Base-by-base conservation (phyloP, 2,329 filamentous ascomycete genomes). In the Pseudogymnoascus sp. region DNA sequence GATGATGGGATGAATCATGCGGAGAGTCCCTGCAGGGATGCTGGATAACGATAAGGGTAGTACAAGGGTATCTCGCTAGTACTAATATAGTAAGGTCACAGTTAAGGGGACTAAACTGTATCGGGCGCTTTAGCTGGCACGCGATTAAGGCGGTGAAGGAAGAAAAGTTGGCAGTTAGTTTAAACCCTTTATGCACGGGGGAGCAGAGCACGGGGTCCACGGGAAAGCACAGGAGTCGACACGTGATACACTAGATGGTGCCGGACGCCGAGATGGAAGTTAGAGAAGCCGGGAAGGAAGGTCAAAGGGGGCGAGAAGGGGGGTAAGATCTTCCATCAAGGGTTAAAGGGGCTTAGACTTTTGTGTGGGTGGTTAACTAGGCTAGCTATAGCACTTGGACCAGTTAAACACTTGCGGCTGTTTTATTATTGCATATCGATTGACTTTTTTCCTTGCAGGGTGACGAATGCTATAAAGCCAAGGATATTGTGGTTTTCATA, bases 1-100 rank as follows among this genome's bases (percentile, higher is more conserved):
- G 45, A 29, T 51, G 45, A 51, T 51, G 45, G 45, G 45, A 51
- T 51, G 45, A 51, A 51, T 51, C 45, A 51, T 51, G 45, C 45
- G 45, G 45, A 51, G 45, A 51, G 45, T 29, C 45, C 45, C 45
- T 51, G 45, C 45, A 51, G 45, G 45, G 45, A 29, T 29, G 10
- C 26, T 29, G 45, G 45, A 51, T 51, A 51, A 51, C 45, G 45
- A 51, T 51, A 51, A 51, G 45, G 23, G 45, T 51, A 51, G 45
- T 29, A 51, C 45, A 1, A 16, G 10, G 45, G 45, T 51, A 51
- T 7, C 45, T 51, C 3, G 3, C 45, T 51, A 51, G 45, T 29
- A 29, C 21, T 5, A 16, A 3, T 16, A 2, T 8, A 10, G 42
- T 47, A 47, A 47, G 21, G 12, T 7, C 12, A 16, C 0, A 26